phyloP scores from a whole-genome alignment of 345 rosid species.

The Pugionium dolabratum region DNA sequence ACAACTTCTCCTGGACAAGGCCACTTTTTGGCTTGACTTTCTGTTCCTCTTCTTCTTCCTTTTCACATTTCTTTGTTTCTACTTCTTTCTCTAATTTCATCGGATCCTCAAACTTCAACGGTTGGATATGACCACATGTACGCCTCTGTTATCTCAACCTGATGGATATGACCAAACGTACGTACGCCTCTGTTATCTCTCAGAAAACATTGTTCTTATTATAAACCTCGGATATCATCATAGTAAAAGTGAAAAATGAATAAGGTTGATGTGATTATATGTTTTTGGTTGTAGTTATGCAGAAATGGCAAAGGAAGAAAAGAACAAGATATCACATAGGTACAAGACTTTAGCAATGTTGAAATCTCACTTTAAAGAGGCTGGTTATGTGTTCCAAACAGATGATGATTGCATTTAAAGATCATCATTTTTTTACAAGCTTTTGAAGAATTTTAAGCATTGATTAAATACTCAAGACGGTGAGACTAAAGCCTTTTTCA shows the following conservation, averaged over 20 bases:
- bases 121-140: conserved; percentile 18
- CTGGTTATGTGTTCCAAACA: conserved; percentile 57
- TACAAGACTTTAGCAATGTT: conserved; percentile 70
- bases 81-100: conserved; percentile 21
- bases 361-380: conserved; percentile 70
- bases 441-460: conserved; percentile 9
- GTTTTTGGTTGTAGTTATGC: conserved; percentile 56
- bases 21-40: conserved; percentile 47
- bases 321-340: conserved; percentile 92
- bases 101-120: conserved; percentile 26
- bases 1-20: neutral
- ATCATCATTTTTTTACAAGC: conserved; percentile 6
- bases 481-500: too few relatives aligned
- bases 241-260: neutral
- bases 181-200: conserved; percentile 45
- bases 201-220: neutral
- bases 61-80: conserved; percentile 47
- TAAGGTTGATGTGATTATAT: conserved; percentile 3
- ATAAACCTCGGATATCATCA: neutral
- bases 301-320: conserved; percentile 90
- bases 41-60: conserved; percentile 48
- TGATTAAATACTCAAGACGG: neutral
- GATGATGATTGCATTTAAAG: conserved; percentile 28
- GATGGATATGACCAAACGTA: conserved; percentile 88
- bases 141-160: conserved; percentile 73